These are phyloP conservation scores for Diaporthe nobilis DNA, from an alignment of 2,329 filamentous ascomycete species.

Conservation along the genomic window DNA sequence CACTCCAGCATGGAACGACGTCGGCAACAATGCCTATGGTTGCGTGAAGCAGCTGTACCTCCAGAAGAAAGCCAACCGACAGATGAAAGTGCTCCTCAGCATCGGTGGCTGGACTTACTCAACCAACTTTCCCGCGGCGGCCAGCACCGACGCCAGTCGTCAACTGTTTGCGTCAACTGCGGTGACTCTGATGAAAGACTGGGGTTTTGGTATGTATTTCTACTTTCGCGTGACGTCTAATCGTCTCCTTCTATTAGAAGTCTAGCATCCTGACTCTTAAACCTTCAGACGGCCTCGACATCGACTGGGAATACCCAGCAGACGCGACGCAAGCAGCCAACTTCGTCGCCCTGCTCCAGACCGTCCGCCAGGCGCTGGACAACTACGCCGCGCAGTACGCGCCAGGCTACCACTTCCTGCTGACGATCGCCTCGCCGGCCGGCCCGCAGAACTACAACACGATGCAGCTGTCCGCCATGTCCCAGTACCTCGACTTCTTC, in stretches of 20 bases:
- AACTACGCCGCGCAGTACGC: conserved; percentile 61
- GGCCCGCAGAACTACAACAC: conserved; percentile 62
- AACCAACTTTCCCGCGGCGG: conserved; percentile 78
- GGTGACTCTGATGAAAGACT: conserved; percentile 79
- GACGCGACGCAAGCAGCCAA: conserved; percentile 57
- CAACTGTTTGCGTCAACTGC: conserved; percentile 77
- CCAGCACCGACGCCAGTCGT: conserved; percentile 73
- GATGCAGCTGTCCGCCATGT: conserved; percentile 62
- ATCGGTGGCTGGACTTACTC: conserved; percentile 93
- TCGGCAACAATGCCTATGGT: conserved; percentile 82
- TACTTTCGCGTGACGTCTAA: too few relatives aligned
- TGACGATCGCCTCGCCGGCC: conserved; percentile 68
- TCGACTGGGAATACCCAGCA: conserved; percentile 59
- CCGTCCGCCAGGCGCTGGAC: conserved; percentile 63
- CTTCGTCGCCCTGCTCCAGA: conserved; percentile 60
- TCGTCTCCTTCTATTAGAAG: not conserved
- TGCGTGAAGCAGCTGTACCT: conserved; percentile 84
- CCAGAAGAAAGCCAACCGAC: conserved; percentile 82
- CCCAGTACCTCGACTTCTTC: conserved; percentile 65
- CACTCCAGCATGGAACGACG: conserved; percentile 68
- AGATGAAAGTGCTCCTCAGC: conserved; percentile 82
- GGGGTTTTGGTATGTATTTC: conserved; percentile 56
- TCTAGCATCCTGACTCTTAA: not conserved
- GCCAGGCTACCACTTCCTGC: conserved; percentile 64
- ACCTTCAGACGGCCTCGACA: conserved; percentile 63